phyloP scores from a whole-genome alignment of 345 rosid species.

The Sapria himalayana region DNA sequence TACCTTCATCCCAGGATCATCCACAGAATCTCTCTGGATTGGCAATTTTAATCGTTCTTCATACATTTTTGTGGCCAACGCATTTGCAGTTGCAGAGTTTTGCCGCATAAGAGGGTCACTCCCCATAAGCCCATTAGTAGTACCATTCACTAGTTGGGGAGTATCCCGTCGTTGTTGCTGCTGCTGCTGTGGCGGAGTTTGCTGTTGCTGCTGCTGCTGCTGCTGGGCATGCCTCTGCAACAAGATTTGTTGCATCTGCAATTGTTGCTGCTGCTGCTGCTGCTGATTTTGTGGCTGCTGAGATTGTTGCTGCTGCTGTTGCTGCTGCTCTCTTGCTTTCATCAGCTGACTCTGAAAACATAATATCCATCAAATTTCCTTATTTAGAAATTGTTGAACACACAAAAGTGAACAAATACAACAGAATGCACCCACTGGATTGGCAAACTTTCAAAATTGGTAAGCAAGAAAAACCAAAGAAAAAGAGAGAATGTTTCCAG shows the following conservation, averaged over 20 bases:
- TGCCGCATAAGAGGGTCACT: conserved; percentile 67
- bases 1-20: conserved; percentile 73
- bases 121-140: conserved; percentile 60
- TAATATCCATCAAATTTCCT: conserved; percentile 2
- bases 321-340: conserved; percentile 49
- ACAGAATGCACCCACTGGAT: no score
- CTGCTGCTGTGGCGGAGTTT: conserved; percentile 24
- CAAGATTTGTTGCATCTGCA: conserved; percentile 39
- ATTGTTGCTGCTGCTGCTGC: conserved; percentile 22
- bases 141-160: conserved; percentile 58
- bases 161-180: conserved; percentile 67
- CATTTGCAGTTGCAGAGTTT: conserved; percentile 58
- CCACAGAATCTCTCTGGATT: conserved; percentile 68
- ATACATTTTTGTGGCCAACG: conserved; percentile 69
- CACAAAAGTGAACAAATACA: no score
- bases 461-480: no score
- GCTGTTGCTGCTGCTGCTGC: conserved; percentile 33
- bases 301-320: conserved; percentile 38
- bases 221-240: conserved; percentile 27
- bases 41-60: conserved; percentile 70
- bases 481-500: no score
- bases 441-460: no score
- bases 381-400: no score
- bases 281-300: conserved; percentile 28
- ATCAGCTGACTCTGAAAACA: conserved; percentile 19